Evolutionary conservation across 495 filamentous ascomycete genomes (phyloP), one percentile per base, ranked within the genome.

Genomic region (Trichoderma virens): DNA sequence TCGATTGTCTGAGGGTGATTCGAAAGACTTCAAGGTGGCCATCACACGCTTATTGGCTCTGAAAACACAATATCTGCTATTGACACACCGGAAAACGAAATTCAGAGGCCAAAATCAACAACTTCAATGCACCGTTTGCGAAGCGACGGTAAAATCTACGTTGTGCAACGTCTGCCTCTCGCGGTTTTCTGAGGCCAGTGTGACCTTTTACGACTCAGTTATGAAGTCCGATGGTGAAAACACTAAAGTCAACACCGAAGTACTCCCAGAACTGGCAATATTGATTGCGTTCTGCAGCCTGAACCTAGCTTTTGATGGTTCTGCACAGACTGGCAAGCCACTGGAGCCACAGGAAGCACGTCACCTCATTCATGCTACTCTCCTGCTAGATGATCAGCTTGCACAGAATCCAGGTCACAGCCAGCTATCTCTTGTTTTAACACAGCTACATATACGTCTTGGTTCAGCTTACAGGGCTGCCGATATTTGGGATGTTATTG

Each of bases 381-480:
- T 76, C 2, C 67, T 83, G 47, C 67, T 84, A 3, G 81, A 84
- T 25, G 74, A 73, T 30, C 75, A 78, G 47, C 65, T 75, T 7
- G 65, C 66, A 16, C 67, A 70, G 11, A 77, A 74, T 0, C 72
- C 74, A 3, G 67, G 71, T 0, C 76, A 80, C 34, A 72, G 69
- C 39, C 70, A 73, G 9, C 71, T 82, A 2, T 70, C 74, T 2
- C 67, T 83, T 9, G 63, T 83, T 14, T 72, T 85, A 1, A 68
- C 75, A 11, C 75, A 80, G 65, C 67, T 84, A 23, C 81, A 81
- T 65, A 65, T 80, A 32, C 60, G 76, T 30, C 72, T 80, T 65
- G 74, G 82, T 47, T 77, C 76, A 51, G 71, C 76, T 20, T 72
- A 75, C 5, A 70, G 71, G 63, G 75, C 81, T 39, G 63, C 73